Base-by-base conservation (phyloP, 2,329 filamentous ascomycete species). In the Nemania bipapillata region DNA sequence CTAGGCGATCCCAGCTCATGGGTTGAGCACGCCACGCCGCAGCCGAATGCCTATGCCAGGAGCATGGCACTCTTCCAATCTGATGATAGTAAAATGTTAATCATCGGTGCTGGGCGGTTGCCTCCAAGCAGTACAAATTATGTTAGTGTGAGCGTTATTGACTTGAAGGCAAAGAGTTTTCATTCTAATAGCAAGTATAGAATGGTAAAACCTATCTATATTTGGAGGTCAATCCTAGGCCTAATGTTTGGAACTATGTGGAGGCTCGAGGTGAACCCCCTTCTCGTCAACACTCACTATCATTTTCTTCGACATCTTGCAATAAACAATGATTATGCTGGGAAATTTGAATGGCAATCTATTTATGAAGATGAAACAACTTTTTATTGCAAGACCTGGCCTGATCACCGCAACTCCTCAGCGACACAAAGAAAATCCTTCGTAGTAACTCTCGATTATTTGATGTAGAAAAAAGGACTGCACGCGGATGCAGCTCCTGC, bases 101-200 rank as follows among this genome's bases (percentile, higher is more conserved):
- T 79, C 4, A 80, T 83, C 63, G 78, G 78, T 8, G 79, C 74
- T 2, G 79, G 77, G 11, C 76, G 77, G 22, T 74, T 79, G 64
- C 82, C 81, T 7, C 78, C 78, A 6, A 82, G 75, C 42, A 82
- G 73, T 17, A 79, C 77, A 30, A 81, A 83, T 22, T 69, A 77
- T 66, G 73, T 75, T 15, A 75, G 71, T 32, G 69, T 70, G 7
- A 75, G 73, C 24, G 67, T 73, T 20, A 60, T 75, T 15, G 70
- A 74, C 42, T 35, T 74, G 59, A 37, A 63, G n/a, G 53, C 35
- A 11, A 69, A n/a, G n/a, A n/a, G n/a, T n/a, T n/a, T n/a, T n/a
- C n/a, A n/a, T n/a, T n/a, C n/a, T n/a, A n/a, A n/a, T n/a, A n/a
- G n/a, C n/a, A n/a, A n/a, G n/a, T n/a, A n/a, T n/a, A n/a, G n/a